Base-by-base conservation (phyloP, 441 rosid species). In the Geranium incanum region DNA sequence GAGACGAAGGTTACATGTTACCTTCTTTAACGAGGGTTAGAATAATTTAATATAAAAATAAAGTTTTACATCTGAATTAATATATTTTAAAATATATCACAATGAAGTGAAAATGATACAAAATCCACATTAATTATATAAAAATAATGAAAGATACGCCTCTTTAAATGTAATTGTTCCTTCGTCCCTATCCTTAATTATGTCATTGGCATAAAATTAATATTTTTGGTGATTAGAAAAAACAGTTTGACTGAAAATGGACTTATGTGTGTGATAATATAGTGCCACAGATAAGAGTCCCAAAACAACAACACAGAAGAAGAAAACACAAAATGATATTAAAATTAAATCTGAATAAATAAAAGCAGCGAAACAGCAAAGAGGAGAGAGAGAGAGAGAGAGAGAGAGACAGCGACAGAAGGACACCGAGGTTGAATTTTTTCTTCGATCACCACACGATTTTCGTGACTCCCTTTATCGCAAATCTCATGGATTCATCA, bases 361-460 rank as follows among this genome's bases (percentile, higher is more conserved):
- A 12, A 52, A 52, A 52, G 50, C 50, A 52, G 50, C 50, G 8
- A 43, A 43, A 43, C 50, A 43, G 50, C 50, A 43, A 43, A 43
- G 50, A 28, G 33, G 33, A 28, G 33, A 28, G 33, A 28, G 33
- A 9, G 33, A 28, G 33, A 28, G 33, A 28, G 33, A 9, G 60
- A 52, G 21, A 52, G 18, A 13, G 60, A 52, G 60, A 52, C 60
- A 52, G 60, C n/a, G 60, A 52, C 60, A 52, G 60, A 52, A 52
- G 60, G 60, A 52, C 60, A 52, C 60, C 60, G 16, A 13, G 60
- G 60, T 52, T 52, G 60, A 52, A 52, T 12, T 12, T 12, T 15
- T 52, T 52, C 19, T 52, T 52, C 60, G 60, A n/a, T 52, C 60
- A 52, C 60, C 60, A 52, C 60, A 52, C 60, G 60, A 52, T 52